Evolutionary conservation across 345 rosid genomes (phyloP).

Genomic region (Acer saccharum): DNA sequence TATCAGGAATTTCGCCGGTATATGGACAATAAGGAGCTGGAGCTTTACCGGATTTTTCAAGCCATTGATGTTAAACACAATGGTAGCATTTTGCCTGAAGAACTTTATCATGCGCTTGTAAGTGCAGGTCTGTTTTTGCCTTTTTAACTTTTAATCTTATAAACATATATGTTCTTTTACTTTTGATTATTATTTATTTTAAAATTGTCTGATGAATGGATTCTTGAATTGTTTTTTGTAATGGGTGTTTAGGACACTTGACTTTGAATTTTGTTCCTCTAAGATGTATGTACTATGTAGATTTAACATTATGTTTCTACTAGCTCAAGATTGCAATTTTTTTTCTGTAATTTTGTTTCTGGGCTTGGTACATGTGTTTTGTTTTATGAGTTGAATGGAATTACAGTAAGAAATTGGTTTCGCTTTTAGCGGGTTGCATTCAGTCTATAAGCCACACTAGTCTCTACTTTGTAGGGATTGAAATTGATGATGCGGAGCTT

Average conservation of each 20-base stretch:
- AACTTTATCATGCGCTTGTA: conserved; percentile 68
- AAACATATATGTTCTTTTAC: too few species aligned
- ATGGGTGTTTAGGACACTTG: background rate
- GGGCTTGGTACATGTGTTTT: background rate
- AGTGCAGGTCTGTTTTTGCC: conserved; percentile 51
- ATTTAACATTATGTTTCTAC: background rate
- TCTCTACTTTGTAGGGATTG: conserved; percentile 60
- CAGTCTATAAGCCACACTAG: conserved; percentile 60
- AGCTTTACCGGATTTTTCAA: conserved; percentile 67
- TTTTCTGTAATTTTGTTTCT: background rate
- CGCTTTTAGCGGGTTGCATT: conserved; percentile 25
- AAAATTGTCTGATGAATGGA: background rate
- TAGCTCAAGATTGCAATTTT: background rate
- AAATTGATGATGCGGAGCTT: conserved; percentile 86
- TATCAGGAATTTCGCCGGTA: conserved; percentile 68
- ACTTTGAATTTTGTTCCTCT: background rate
- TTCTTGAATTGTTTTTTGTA: background rate
- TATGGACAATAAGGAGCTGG: conserved; percentile 82
- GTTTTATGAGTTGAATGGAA: background rate
- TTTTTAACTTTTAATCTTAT: background rate
- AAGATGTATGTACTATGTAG: background rate
- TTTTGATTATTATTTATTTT: too few species aligned
- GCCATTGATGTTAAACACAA: conserved; percentile 76
- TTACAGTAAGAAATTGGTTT: background rate
- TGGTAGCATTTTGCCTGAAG: conserved; percentile 76